phyloP scores from a whole-genome alignment of 2,329 filamentous ascomycete species.

The Raffaelea albimanens region DNA sequence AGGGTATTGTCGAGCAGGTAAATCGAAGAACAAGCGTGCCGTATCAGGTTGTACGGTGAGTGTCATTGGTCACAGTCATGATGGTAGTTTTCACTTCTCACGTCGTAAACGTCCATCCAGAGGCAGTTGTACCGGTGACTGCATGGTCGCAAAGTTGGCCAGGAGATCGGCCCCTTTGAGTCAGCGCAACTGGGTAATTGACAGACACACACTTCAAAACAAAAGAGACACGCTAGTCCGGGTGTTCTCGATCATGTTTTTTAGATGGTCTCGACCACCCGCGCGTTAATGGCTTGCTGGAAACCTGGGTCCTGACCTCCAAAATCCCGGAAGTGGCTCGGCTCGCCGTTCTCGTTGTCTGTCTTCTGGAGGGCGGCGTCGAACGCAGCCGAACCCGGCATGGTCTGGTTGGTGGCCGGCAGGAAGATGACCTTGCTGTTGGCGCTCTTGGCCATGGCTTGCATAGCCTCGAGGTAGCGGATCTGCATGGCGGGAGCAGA shows the following conservation, averaged over 20 bases:
- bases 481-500: conserved; percentile 97
- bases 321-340: conserved; percentile 36
- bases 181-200: neutral
- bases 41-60: neutral
- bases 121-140: neutral
- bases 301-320: conserved; percentile 51
- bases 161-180: neutral
- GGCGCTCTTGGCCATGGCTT: conserved; percentile 91
- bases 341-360: conserved; percentile 29
- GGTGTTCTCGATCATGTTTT: conserved; percentile 3
- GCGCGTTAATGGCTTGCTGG: conserved; percentile 71
- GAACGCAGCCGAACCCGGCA: conserved; percentile 32
- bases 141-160: neutral
- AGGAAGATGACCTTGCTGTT: conserved; percentile 84
- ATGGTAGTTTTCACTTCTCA: neutral
- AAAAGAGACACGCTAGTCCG: neutral
- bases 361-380: conserved; percentile 31
- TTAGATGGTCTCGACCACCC: conserved; percentile 80
- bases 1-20: too few relatives aligned
- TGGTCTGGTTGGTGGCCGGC: conserved; percentile 55
- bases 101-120: neutral
- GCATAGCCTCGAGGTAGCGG: conserved; percentile 96
- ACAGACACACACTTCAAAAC: neutral
- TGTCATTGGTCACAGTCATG: too few relatives aligned
- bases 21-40: neutral